Evolutionary conservation across 495 filamentous ascomycete genomes (phyloP), one percentile per base, ranked within the genome.

Genomic region (Trichoderma asperelloides): DNA sequence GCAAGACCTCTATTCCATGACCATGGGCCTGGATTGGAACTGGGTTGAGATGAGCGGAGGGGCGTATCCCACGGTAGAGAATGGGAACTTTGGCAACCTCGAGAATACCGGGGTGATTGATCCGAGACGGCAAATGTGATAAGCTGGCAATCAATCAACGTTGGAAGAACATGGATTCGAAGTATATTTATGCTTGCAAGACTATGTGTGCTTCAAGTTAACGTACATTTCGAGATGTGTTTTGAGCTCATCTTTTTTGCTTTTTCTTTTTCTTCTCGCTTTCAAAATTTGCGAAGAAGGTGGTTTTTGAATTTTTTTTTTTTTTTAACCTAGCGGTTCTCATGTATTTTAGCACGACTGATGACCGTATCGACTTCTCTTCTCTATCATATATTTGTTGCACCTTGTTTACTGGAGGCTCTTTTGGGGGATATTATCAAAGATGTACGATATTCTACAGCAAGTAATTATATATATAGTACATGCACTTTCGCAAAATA

Each of bases 1-100:
- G n/a, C 92, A 94, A 71, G 96, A 98, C 80, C 78, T 98, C 64
- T 98, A 93, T 90, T 89, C 92, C 75, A 89, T 97, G 86, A 90
- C 93, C 12, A 96, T 96, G 88, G 95, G 91, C 16, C 84, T 98
- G 25, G 96, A 98, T 73, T 98, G 96, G 96, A 92, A 98, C 73
- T 98, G 96, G 95, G 92, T 92, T 0, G 92, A 97, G 74, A 89
- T 95, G 85, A 89, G 87, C 60, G 81, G 80, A 9, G 80, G 79
- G 3, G 74, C 77, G 5, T 84, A 84, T 71, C 79, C 81, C 4
- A 79, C 78, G 63, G 80, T 84, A 28, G 84, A 83, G 69, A 84
- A 85, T 70, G 82, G 83, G 11, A 76, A 75, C 68, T 79, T 74
- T 73, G 74, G 73, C 67, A 62, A 23, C 28, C 27, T 60, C 27